Evolutionary conservation across 2,329 filamentous ascomycete genomes (phyloP).

Genomic region (Aspergillus sojae): DNA sequence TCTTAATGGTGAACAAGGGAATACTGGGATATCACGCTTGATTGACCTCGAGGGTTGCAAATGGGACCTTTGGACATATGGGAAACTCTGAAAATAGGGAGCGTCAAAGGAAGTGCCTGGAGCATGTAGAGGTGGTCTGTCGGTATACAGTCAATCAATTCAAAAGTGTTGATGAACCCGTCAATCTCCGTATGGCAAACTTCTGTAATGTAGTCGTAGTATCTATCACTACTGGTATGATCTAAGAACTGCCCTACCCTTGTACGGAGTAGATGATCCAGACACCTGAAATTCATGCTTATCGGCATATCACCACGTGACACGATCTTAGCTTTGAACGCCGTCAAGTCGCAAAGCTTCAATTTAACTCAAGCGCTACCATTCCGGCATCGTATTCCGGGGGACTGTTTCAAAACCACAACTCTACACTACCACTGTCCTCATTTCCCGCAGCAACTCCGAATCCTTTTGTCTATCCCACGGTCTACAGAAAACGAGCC

Average conservation of each 20-base stretch:
- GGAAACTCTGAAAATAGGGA: conserved; percentile 24
- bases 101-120: conserved; percentile 21
- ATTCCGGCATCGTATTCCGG: neutral
- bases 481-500: neutral
- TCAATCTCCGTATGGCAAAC: neutral
- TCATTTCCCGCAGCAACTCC: neutral
- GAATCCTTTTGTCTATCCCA: neutral
- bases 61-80: conserved; percentile 27
- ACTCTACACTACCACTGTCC: neutral
- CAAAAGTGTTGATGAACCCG: conserved; percentile 15
- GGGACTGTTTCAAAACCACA: neutral
- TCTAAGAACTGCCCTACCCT: no score
- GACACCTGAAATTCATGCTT: no score
- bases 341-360: neutral
- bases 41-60: conserved; percentile 22
- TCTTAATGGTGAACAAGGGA: conserved; percentile 24
- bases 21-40: conserved; percentile 23
- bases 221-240: neutral
- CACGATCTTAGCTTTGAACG: neutral
- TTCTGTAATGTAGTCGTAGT: neutral
- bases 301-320: conserved; percentile 7
- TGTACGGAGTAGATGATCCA: no score
- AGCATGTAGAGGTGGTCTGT: conserved; percentile 19
- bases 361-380: neutral
- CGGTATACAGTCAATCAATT: conserved; percentile 26